Conservation (phyloP, 2,329 filamentous ascomycete genomes). For the Pezicula radicicola region DNA sequence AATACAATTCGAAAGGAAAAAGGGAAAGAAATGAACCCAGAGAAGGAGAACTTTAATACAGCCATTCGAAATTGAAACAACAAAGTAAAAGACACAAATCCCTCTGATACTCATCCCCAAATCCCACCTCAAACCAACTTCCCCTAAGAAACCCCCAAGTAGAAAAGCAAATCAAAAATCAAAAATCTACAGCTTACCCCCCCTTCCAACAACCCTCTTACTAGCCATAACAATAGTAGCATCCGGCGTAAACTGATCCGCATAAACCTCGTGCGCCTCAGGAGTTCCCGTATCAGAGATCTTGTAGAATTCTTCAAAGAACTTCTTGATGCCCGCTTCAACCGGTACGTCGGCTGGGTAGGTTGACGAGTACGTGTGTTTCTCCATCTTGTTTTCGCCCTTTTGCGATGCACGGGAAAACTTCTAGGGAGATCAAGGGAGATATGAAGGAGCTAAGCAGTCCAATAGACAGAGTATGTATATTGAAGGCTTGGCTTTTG, state of each 20-base stretch:
- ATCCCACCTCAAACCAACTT: too few species aligned
- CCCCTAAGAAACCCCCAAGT: too few species aligned
- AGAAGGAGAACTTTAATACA: not conserved
- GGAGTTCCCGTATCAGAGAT: slow-evolving; percentile 37
- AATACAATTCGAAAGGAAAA: not conserved
- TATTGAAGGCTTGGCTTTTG: too few species aligned
- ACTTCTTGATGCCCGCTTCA: slow-evolving; percentile 56
- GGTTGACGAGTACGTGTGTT: slow-evolving; percentile 2
- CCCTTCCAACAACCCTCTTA: slow-evolving; percentile 39
- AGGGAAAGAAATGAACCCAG: not conserved
- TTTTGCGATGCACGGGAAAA: too few species aligned
- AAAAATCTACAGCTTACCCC: slow-evolving; percentile 31
- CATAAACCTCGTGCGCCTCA: slow-evolving; percentile 45
- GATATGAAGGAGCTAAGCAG: too few species aligned
- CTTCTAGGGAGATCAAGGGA: too few species aligned
- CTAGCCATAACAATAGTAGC: slow-evolving; percentile 50
- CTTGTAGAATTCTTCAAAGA: slow-evolving; percentile 71
- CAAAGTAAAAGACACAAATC: too few species aligned
- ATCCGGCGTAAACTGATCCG: slow-evolving; percentile 42
- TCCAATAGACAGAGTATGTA: too few species aligned
- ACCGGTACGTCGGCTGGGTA: slow-evolving; percentile 26
- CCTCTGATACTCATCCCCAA: too few species aligned
- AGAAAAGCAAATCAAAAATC: not conserved
- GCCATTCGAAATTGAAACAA: too few species aligned
- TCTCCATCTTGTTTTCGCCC: too few species aligned